Evolutionary conservation across 2,329 filamentous ascomycete species (phyloP).

Genomic region (Hypomyces rosellus): DNA sequence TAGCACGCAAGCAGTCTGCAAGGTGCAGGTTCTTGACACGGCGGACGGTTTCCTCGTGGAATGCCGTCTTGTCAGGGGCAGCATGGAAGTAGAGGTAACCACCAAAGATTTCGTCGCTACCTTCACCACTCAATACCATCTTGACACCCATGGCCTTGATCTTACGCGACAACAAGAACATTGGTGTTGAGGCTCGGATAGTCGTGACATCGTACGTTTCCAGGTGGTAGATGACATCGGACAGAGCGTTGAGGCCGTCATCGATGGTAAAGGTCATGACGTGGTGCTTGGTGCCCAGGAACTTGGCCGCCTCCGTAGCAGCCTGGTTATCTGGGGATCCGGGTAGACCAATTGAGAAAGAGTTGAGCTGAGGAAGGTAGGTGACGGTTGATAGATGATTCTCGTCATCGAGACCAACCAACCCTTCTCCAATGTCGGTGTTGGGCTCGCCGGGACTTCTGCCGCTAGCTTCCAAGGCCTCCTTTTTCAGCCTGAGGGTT

Average conservation of each 20-base stretch:
- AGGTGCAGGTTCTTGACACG: constrained; percentile 95
- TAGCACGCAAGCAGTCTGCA: constrained; percentile 93
- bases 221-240: constrained; percentile 96
- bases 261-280: constrained; percentile 98
- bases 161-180: constrained; percentile 96
- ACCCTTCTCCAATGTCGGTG: constrained; percentile 57
- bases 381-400: constrained; percentile 85
- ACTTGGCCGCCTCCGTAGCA: constrained; percentile 87
- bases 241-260: constrained; percentile 92
- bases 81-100: constrained; percentile 98
- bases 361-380: constrained; percentile 91
- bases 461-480: constrained; percentile 45
- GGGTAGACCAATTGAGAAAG: constrained; percentile 95
- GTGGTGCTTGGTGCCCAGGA: constrained; percentile 96
- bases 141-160: constrained; percentile 99
- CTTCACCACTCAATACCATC: constrained; percentile 97
- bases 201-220: constrained; percentile 98
- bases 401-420: constrained; percentile 92
- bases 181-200: constrained; percentile 94
- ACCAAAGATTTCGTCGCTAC: constrained; percentile 96
- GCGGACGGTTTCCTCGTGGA: constrained; percentile 91
- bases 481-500: constrained; percentile 68
- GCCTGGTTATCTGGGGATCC: constrained; percentile 89
- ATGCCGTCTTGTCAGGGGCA: constrained; percentile 82
- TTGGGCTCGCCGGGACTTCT: constrained; percentile 38